These are phyloP conservation scores for Leccinum uliginosum DNA, from an alignment of 768 basidiomycete species.

Conservation along the genomic window DNA sequence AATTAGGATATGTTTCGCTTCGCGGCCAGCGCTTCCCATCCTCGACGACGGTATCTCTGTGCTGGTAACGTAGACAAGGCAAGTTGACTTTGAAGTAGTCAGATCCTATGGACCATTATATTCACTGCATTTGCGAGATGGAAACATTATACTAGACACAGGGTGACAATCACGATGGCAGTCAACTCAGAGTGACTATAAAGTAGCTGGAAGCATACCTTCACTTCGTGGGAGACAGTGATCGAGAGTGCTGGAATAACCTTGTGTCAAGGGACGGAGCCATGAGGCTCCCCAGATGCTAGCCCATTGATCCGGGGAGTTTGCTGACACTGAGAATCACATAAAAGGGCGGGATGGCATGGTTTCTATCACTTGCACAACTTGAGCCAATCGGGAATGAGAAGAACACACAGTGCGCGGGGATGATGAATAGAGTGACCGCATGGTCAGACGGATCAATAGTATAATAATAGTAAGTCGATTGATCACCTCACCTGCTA, in stretches of 20 bases:
- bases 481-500: neutral
- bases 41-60: neutral
- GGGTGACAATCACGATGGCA: neutral
- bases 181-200: neutral
- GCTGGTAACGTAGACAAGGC: neutral
- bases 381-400: neutral
- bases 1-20: neutral
- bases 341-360: neutral
- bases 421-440: neutral
- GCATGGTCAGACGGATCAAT: neutral
- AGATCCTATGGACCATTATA: neutral
- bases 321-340: neutral
- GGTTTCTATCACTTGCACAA: neutral
- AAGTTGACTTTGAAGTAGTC: neutral
- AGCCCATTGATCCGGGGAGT: neutral
- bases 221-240: neutral
- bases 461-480: neutral
- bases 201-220: neutral
- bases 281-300: neutral
- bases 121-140: neutral
- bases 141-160: neutral
- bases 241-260: neutral
- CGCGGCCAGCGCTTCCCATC: neutral
- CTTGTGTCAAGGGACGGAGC: neutral
- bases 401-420: neutral